Evolutionary conservation across 108 stramenopile species (phyloP).

Genomic region (Epithemia pelagica): DNA sequence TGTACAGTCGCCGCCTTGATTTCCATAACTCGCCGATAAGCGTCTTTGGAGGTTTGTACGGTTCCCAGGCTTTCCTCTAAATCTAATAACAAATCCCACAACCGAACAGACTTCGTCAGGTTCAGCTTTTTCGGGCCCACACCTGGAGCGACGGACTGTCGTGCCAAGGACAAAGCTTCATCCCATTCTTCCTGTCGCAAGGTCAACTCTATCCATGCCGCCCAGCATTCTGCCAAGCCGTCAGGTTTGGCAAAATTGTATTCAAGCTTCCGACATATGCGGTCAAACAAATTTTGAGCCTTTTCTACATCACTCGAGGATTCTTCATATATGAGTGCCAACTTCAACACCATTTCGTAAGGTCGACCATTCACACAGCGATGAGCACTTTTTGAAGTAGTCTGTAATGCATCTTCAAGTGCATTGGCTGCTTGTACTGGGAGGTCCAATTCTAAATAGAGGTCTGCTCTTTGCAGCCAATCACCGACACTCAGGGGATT

Average conservation of each 20-base stretch:
- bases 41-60: conserved; percentile 87
- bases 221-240: conserved; percentile 89
- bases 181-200: conserved; percentile 87
- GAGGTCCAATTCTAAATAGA: conserved; percentile 47
- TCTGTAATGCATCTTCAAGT: conserved; percentile 69
- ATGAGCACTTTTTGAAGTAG: conserved; percentile 38
- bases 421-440: conserved; percentile 48
- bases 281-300: conserved; percentile 77
- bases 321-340: conserved; percentile 49
- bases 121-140: conserved; percentile 31
- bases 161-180: conserved; percentile 76
- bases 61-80: conserved; percentile 96
- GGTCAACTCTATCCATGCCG: conserved; percentile 93
- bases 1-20: conserved; percentile 91
- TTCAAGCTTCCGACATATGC: conserved; percentile 51
- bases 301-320: conserved; percentile 49
- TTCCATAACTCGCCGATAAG: conserved; percentile 89
- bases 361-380: conserved; percentile 59
- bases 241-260: conserved; percentile 75
- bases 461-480: conserved; percentile 90
- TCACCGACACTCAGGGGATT: conserved; percentile 96
- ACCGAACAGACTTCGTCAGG: conserved; percentile 55
- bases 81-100: conserved; percentile 95
- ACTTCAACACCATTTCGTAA: conserved; percentile 63
- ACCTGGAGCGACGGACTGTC: conserved; percentile 34